These are phyloP conservation scores for Trametes punicea DNA, from an alignment of 768 basidiomycete genomes.

Conservation along the genomic window DNA sequence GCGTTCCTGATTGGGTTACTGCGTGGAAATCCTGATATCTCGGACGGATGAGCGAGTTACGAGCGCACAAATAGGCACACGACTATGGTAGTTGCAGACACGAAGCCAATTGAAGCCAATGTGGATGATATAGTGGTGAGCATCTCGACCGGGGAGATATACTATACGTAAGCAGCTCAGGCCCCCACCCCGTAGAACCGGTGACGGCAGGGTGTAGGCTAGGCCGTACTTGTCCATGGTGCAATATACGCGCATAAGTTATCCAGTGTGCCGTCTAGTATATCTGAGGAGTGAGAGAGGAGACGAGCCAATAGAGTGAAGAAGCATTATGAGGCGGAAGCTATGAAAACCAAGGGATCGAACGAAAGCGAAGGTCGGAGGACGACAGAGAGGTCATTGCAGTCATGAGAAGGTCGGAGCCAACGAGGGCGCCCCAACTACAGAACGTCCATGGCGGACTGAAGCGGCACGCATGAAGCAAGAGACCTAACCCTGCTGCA, in stretches of 20 bases:
- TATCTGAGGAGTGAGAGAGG: background rate
- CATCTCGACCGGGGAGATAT: too few relatives aligned
- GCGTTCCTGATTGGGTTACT: too few relatives aligned
- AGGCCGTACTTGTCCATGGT: too few relatives aligned
- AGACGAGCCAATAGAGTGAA: background rate
- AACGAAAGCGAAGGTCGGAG: background rate
- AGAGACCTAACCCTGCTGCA: background rate
- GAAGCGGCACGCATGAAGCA: background rate
- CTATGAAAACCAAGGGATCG: background rate
- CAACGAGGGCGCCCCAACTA: background rate
- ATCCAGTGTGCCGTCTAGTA: slow-evolving; percentile 2
- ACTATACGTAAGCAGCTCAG: too few relatives aligned
- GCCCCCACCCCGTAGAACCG: too few relatives aligned
- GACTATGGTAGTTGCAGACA: too few relatives aligned
- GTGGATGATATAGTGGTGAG: too few relatives aligned
- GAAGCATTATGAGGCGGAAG: background rate
- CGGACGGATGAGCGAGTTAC: too few relatives aligned
- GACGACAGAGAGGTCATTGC: background rate
- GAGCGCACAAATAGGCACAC: too few relatives aligned
- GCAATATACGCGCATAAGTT: slow-evolving; percentile 15
- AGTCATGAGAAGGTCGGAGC: background rate
- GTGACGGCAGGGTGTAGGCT: too few relatives aligned
- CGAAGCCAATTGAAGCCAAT: too few relatives aligned
- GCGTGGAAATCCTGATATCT: too few relatives aligned
- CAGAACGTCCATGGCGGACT: background rate